These are phyloP conservation scores for Mucor velutinosus DNA, from an alignment of 371 early-diverging fungal species.

Conservation along the genomic window DNA sequence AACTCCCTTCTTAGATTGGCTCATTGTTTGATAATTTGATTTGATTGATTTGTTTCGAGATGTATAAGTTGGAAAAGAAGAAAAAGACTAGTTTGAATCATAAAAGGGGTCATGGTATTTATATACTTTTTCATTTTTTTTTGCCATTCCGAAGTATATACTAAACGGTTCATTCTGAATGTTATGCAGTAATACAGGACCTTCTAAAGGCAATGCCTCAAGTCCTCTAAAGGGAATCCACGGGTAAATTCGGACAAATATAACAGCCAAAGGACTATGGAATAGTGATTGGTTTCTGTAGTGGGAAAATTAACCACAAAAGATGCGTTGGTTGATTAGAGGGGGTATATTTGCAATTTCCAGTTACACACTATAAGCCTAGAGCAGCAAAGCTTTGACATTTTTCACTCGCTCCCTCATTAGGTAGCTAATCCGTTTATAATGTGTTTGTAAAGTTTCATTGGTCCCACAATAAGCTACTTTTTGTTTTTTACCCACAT, in stretches of 20 bases:
- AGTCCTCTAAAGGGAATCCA: constrained; percentile 19
- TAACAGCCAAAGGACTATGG: not conserved
- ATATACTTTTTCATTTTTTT: not conserved
- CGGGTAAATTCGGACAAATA: constrained; percentile 22
- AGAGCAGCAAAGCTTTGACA: not conserved
- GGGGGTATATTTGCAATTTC: not conserved
- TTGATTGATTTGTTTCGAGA: not conserved
- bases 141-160: not conserved
- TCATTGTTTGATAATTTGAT: not conserved
- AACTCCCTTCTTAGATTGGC: constrained; percentile 13
- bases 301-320: not conserved
- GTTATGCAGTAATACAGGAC: not conserved
- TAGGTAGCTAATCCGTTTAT: not conserved
- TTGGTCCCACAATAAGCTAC: not conserved
- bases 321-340: not conserved
- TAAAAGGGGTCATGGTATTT: not conserved
- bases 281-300: not conserved
- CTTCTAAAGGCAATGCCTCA: constrained; percentile 5
- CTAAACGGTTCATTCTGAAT: not conserved
- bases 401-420: not conserved
- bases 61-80: not conserved
- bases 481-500: not conserved
- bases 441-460: not conserved
- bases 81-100: not conserved
- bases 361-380: not conserved